Percentiles rank a stretch among this genome's conserved stretches.
phyloP scores from a whole-genome alignment of 2,329 filamentous ascomycete species.

The Stemphylium beticola region DNA sequence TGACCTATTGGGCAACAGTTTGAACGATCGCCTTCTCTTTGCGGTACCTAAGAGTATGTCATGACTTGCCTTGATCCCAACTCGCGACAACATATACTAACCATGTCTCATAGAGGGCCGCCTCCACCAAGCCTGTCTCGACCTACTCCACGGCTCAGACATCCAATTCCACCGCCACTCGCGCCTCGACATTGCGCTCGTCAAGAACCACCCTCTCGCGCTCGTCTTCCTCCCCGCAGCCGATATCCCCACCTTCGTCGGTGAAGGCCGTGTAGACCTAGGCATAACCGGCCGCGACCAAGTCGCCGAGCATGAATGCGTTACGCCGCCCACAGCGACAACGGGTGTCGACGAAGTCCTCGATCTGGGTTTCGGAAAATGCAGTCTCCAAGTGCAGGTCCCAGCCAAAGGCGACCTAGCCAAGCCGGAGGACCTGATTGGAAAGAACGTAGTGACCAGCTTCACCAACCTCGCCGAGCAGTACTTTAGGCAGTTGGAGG shows the following conservation, averaged over 20 bases:
- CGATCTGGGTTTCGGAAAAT: conserved; percentile 87
- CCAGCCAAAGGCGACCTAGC: conserved; percentile 79
- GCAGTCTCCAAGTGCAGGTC: conserved; percentile 96
- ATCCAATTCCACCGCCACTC: conserved; percentile 96
- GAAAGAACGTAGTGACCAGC: conserved; percentile 93
- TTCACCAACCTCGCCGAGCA: conserved; percentile 83
- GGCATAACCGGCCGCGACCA: conserved; percentile 96
- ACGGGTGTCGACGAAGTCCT: conserved; percentile 80
- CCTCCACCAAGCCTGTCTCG: conserved; percentile 83
- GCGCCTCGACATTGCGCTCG: conserved; percentile 94
- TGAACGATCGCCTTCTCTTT: conserved; percentile 92
- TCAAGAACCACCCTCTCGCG: conserved; percentile 94
- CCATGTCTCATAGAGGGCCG: conserved; percentile 74
- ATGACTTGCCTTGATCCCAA: too few species aligned
- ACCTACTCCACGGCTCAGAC: conserved; percentile 90
- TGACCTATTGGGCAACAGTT: conserved; percentile 61
- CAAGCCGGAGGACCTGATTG: conserved; percentile 78
- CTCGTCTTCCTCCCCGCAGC: conserved; percentile 96
- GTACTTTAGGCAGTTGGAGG: conserved; percentile 84
- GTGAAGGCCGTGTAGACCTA: conserved; percentile 89
- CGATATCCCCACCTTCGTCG: conserved; percentile 97
- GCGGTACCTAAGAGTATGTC: conserved; percentile 96
- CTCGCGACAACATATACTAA: conserved; percentile 9
- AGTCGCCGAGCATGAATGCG: conserved; percentile 85
- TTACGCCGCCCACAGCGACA: conserved; percentile 53